Conservation (phyloP, 768 basidiomycete species). For the Paxillus involutus region DNA sequence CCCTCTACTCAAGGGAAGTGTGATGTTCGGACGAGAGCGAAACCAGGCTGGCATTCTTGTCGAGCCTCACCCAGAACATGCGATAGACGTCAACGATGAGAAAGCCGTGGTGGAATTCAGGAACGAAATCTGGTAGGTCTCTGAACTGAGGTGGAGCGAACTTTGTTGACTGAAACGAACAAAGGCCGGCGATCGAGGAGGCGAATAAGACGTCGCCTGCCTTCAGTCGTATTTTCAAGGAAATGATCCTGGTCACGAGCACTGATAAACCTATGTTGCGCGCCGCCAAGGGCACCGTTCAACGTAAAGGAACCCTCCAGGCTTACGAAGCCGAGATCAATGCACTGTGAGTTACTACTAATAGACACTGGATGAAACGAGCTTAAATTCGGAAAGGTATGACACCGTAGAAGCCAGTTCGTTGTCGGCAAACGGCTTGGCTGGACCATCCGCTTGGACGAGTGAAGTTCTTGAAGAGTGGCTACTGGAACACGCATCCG, state of each 20-base stretch:
- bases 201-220: conserved; percentile 42
- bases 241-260: conserved; percentile 51
- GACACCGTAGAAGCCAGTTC: conserved; percentile 29
- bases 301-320: conserved; percentile 38
- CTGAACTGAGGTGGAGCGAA: no score
- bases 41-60: conserved; percentile 33
- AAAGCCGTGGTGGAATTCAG: conserved; percentile 27
- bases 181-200: conserved; percentile 42
- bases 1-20: conserved; percentile 17
- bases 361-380: no score
- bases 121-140: conserved; percentile 27
- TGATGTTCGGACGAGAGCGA: conserved; percentile 39
- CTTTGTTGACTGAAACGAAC: no score
- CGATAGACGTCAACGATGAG: conserved; percentile 21
- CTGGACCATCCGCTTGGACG: conserved; percentile 27
- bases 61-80: conserved; percentile 17
- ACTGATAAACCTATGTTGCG: conserved; percentile 43
- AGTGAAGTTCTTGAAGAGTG: conserved; percentile 18
- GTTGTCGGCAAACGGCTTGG: conserved; percentile 15
- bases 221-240: conserved; percentile 48
- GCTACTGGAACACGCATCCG: conserved; percentile 27
- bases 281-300: conserved; percentile 46
- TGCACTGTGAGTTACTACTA: conserved; percentile 33
- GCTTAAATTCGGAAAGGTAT: conserved; percentile 25
- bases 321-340: conserved; percentile 48